Evolutionary conservation across 257 asterid species (phyloP), one percentile per base, ranked within the genome.

Genomic region (Ajuga chamaepitys): DNA sequence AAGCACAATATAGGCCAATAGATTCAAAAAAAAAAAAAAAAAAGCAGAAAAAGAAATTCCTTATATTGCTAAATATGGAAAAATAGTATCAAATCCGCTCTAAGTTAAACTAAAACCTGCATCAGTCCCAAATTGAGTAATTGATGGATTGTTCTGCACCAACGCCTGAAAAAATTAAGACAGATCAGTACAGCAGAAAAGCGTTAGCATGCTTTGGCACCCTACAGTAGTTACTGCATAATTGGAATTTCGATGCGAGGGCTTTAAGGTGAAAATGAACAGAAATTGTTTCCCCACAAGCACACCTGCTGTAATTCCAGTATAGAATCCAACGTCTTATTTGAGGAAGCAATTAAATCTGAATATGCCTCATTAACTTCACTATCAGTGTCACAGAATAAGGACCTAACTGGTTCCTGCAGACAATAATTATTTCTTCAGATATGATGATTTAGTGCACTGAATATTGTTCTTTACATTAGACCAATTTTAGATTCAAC

Each of bases 371-470:
- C 92, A 62, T 76, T 44, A 51, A 86, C 85, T 18, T 42, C 82
- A 51, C 62, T 69, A 57, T 79, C 84, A 22, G 71, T 58, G 1
- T 78, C 77, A 45, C 91, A 84, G 64, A 83, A 93, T 37, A 70
- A 81, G 41, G 97, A 85, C 72, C 84, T 86, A n/a, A 77, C 64
- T 26, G 86, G 89, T 62, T 88, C 99, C 99, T 94, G 81, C 74
- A 76, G 58, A 46, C 11, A 55, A 58, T 14, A 45, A 7, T 42
- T 62, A 2, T 48, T 20, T 24, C 13, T 25, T 76, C 55, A 74
- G 58, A 17, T 46, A 62, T 28, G 32, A 66, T 44, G 37, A 61
- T 64, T 68, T 7, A 64, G 16, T 3, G 60, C 53, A 54, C 12
- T n/a, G 46, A 28, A 51, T 41, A 17, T 17, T 32, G 62, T 64